phyloP scores from a whole-genome alignment of 768 basidiomycete genomes.

The Lactarius sanguifluus region DNA sequence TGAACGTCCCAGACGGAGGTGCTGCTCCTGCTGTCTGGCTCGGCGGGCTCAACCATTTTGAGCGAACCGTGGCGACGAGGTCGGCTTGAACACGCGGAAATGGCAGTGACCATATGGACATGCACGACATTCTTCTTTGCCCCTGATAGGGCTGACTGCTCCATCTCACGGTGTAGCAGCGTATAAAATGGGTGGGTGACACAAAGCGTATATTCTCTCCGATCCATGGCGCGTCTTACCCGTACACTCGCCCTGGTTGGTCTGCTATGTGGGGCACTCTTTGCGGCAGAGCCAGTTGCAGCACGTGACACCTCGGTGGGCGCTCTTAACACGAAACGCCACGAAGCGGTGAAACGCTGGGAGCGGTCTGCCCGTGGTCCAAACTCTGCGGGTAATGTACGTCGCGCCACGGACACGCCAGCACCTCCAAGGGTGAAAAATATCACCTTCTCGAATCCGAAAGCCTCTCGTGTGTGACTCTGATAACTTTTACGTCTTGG shows the following conservation, averaged over 20 bases:
- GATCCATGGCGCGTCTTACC: conserved; percentile 5
- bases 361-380: conserved; percentile 13
- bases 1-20: too few relatives aligned
- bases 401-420: conserved; percentile 11
- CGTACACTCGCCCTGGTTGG: not conserved
- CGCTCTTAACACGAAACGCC: conserved; percentile 14
- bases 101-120: not conserved
- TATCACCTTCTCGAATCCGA: conserved; percentile 70
- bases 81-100: too few relatives aligned
- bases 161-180: not conserved
- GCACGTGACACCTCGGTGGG: conserved; percentile 12
- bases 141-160: not conserved
- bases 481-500: not conserved
- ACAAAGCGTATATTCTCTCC: not conserved
- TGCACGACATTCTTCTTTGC: not conserved
- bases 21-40: too few relatives aligned
- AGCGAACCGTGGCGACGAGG: too few relatives aligned
- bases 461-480: conserved; percentile 51
- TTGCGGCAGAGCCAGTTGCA: not conserved
- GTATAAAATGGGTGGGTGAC: conserved; percentile 1
- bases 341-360: conserved; percentile 14
- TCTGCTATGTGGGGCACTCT: conserved; percentile 9
- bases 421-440: conserved; percentile 44
- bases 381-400: not conserved
- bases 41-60: too few relatives aligned